A percentile compares a stretch with the other conserved stretches of the same genome.
phyloP scores from a whole-genome alignment of 2,329 filamentous ascomycete species.

The Fusarium metavorans region DNA sequence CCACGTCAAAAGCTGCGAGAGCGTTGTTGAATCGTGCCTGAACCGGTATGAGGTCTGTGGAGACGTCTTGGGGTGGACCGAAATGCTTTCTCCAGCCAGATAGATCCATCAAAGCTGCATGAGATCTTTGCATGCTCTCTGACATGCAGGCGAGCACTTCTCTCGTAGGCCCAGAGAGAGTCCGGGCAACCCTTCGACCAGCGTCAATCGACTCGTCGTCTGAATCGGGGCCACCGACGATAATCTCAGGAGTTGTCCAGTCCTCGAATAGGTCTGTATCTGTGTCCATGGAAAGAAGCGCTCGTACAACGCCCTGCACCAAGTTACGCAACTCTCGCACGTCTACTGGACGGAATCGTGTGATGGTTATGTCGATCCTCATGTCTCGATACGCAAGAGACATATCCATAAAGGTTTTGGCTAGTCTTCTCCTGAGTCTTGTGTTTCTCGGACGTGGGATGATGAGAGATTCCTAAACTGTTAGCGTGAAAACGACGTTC shows the following conservation, averaged over 20 bases:
- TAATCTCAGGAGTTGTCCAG: conserved; percentile 32
- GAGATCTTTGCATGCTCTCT: conserved; percentile 57
- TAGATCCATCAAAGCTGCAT: conserved; percentile 66
- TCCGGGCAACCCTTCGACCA: conserved; percentile 39
- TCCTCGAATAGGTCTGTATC: conserved; percentile 60
- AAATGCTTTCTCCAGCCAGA: conserved; percentile 62
- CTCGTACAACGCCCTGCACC: conserved; percentile 66
- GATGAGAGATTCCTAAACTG: conserved; percentile 47
- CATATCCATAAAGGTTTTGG: conserved; percentile 65
- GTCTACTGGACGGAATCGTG: conserved; percentile 63
- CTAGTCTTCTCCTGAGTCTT: conserved; percentile 57
- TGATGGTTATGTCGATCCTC: conserved; percentile 67
- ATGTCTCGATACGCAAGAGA: conserved; percentile 69
- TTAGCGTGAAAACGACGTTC: neutral
- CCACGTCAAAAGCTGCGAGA: conserved; percentile 60
- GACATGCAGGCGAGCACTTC: conserved; percentile 61
- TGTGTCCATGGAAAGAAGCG: conserved; percentile 64
- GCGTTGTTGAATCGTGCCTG: conserved; percentile 56
- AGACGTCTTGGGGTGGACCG: conserved; percentile 56
- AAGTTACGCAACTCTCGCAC: conserved; percentile 64
- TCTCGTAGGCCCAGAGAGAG: conserved; percentile 60
- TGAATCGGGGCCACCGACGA: conserved; percentile 15
- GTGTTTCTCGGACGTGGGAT: conserved; percentile 47
- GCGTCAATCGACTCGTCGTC: conserved; percentile 27
- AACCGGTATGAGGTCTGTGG: conserved; percentile 55